Percentiles rank a stretch among this genome's conserved stretches.
Conservation (phyloP, 1,284 basidiomycete genomes). For the Calocybe gambosa region DNA sequence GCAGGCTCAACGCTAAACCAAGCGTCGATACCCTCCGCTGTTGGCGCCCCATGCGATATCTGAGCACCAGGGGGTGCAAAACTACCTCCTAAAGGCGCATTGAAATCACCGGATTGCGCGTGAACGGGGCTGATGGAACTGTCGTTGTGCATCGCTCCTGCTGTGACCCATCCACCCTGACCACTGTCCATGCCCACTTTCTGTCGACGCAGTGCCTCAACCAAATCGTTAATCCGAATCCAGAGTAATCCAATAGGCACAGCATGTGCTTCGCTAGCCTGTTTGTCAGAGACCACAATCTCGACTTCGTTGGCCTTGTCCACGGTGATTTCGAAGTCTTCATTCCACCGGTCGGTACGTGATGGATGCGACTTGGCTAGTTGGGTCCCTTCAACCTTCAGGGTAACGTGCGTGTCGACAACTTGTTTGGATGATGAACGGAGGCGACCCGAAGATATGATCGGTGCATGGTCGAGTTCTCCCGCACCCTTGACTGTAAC, state of each 20-base stretch:
- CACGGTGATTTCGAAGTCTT: constrained; percentile 93
- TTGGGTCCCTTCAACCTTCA: constrained; percentile 96
- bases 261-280: constrained; percentile 71
- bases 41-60: constrained; percentile 25
- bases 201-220: constrained; percentile 91
- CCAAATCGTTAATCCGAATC: constrained; percentile 92
- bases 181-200: constrained; percentile 84
- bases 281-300: constrained; percentile 93
- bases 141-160: constrained; percentile 73
- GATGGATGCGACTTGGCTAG: constrained; percentile 89
- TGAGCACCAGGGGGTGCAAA: constrained; percentile 33
- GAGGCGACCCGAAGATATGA: constrained; percentile 47
- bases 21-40: constrained; percentile 82
- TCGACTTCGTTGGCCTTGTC: constrained; percentile 99
- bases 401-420: constrained; percentile 85
- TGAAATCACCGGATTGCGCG: constrained; percentile 43
- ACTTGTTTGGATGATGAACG: constrained; percentile 76
- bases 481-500: constrained; percentile 86
- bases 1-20: constrained; percentile 99
- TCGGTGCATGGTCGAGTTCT: constrained; percentile 92
- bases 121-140: constrained; percentile 32
- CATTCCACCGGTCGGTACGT: constrained; percentile 95
- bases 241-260: constrained; percentile 94
- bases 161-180: constrained; percentile 91
- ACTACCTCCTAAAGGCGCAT: constrained; percentile 48